A percentile compares a stretch with the other conserved stretches of the same genome.
Conservation (phyloP, 2,329 filamentous ascomycete genomes). For the Cryphonectria parasitica region DNA sequence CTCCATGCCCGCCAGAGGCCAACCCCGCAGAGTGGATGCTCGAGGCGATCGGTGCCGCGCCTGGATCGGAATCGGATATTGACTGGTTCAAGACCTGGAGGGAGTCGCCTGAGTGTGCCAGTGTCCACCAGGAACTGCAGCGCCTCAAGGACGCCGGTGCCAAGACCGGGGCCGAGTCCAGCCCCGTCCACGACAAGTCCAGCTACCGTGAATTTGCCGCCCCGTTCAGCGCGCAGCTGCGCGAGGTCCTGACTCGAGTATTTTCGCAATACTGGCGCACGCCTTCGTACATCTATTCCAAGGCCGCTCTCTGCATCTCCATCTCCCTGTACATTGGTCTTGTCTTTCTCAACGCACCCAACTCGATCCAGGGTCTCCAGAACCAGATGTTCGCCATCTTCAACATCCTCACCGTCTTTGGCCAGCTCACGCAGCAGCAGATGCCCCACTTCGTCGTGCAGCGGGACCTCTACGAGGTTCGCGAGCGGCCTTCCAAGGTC, state of each 20-base stretch:
- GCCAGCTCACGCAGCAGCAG: constrained; percentile 65
- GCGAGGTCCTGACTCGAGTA: constrained; percentile 62
- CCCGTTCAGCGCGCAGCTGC: constrained; percentile 64
- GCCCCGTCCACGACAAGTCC: constrained; percentile 42
- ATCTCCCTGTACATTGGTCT: constrained; percentile 69
- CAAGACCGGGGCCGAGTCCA: constrained; percentile 30
- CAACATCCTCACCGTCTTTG: constrained; percentile 71
- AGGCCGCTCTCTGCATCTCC: constrained; percentile 59
- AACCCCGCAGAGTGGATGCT: constrained; percentile 87
- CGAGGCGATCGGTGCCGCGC: constrained; percentile 64
- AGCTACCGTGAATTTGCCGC: constrained; percentile 69
- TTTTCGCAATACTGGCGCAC: constrained; percentile 77
- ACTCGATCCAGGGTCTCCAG: constrained; percentile 68
- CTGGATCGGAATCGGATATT: constrained; percentile 64
- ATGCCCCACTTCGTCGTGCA: constrained; percentile 75
- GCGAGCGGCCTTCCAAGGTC: constrained; percentile 69
- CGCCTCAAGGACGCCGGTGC: constrained; percentile 51
- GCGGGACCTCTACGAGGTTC: constrained; percentile 69
- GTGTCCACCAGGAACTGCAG: constrained; percentile 61
- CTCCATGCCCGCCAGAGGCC: constrained; percentile 65
- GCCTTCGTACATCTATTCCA: constrained; percentile 73
- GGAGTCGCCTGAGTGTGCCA: constrained; percentile 58
- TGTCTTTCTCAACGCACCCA: constrained; percentile 64
- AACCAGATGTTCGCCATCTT: constrained; percentile 74
- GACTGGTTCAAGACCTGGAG: constrained; percentile 70